Conservation (phyloP, 352 stramenopile genomes). For the Phytophthora kernoviae region DNA sequence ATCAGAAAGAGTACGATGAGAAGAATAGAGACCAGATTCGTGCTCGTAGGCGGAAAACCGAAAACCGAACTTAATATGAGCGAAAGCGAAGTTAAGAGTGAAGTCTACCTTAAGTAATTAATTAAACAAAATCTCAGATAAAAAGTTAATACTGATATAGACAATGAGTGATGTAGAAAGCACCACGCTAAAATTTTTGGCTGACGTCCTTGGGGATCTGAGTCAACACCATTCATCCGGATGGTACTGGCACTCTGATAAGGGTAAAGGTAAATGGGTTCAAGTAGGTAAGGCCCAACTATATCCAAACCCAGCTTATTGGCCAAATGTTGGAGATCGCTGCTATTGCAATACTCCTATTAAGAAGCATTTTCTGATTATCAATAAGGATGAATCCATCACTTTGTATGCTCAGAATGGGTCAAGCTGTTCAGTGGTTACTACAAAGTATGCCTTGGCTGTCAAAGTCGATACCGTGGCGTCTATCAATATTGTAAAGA, state of each 20-base stretch:
- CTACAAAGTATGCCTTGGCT: no score
- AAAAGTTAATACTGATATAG: no score
- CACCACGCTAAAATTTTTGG: conserved; percentile 6
- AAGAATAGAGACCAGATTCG: no score
- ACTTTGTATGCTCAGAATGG: conserved; percentile 15
- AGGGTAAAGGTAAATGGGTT: conserved; percentile 4
- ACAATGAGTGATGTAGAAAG: conserved; percentile 9
- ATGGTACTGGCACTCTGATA: conserved; percentile 8
- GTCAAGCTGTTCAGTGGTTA: conserved; percentile 7
- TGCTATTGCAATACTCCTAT: conserved; percentile 19
- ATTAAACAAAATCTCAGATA: conserved; percentile 8
- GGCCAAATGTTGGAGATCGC: conserved; percentile 1
- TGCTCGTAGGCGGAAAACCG: no score
- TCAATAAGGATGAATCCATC: conserved; percentile 15
- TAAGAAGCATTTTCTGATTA: conserved; percentile 13
- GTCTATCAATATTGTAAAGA: no score
- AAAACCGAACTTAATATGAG: no score
- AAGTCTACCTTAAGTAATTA: conserved; percentile 5
- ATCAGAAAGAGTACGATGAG: no score
- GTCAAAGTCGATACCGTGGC: no score
- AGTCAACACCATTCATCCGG: conserved; percentile 5
- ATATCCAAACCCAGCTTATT: conserved; percentile 7
- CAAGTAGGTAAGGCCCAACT: conserved; percentile 1
- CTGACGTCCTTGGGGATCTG: conserved; percentile 2
- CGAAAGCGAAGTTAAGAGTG: conserved; percentile 1